Evolutionary conservation across 2,329 filamentous ascomycete species (phyloP).

Genomic region (Fusarium heterosporum): DNA sequence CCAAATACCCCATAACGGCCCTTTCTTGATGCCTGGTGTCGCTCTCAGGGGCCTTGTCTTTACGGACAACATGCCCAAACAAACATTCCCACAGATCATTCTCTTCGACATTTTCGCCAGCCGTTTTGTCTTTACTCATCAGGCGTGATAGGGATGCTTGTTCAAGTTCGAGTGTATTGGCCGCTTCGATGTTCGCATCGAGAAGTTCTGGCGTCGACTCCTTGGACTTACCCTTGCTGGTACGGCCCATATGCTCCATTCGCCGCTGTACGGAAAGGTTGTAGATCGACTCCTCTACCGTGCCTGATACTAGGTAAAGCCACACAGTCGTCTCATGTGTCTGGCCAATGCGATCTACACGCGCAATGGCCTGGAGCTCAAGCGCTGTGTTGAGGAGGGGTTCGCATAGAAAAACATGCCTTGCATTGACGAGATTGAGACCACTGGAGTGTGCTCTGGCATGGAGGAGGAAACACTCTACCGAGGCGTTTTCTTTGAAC

Average conservation of each 20-base stretch:
- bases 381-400: conserved; percentile 93
- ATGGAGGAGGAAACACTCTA: conserved; percentile 90
- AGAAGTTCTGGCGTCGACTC: conserved; percentile 60
- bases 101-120: conserved; percentile 82
- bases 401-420: conserved; percentile 93
- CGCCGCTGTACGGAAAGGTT: conserved; percentile 84
- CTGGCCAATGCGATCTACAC: conserved; percentile 95
- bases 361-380: conserved; percentile 93
- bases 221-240: conserved; percentile 54
- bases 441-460: conserved; percentile 90
- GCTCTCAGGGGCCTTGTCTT: conserved; percentile 35
- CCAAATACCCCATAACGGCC: conserved; percentile 57
- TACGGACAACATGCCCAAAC: conserved; percentile 70
- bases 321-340: conserved; percentile 89
- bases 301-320: conserved; percentile 92
- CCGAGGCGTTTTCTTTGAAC: conserved; percentile 79
- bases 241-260: conserved; percentile 76
- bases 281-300: conserved; percentile 93
- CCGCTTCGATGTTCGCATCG: conserved; percentile 77
- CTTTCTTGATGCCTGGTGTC: conserved; percentile 50
- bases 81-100: conserved; percentile 90
- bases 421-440: conserved; percentile 91
- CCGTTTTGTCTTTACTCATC: conserved; percentile 75
- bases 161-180: conserved; percentile 87
- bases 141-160: conserved; percentile 76